Percentiles rank a stretch among this genome's conserved stretches.
phyloP scores from a whole-genome alignment of 2,329 filamentous ascomycete genomes.

The Microdochium bolleyi region DNA sequence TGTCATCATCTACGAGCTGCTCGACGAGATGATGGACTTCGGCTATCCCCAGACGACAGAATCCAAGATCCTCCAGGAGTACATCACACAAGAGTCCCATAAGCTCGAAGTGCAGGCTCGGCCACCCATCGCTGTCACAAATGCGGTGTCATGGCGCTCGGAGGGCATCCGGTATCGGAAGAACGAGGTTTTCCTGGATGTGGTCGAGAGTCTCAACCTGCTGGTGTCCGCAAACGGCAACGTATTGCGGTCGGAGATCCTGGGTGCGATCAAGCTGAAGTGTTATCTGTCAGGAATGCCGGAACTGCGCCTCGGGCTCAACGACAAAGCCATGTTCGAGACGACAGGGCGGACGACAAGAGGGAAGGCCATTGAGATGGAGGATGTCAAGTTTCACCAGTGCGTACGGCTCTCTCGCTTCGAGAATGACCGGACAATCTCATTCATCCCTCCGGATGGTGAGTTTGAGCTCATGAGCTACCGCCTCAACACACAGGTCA shows the following conservation, averaged over 20 bases:
- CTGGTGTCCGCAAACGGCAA: conserved; percentile 92
- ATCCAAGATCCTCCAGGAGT: conserved; percentile 96
- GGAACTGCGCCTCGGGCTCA: conserved; percentile 84
- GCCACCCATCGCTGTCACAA: conserved; percentile 95
- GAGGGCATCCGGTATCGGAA: conserved; percentile 98
- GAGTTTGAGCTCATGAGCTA: conserved; percentile 99
- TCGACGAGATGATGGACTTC: conserved; percentile 99
- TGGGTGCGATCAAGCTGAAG: conserved; percentile 99
- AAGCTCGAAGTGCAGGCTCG: conserved; percentile 95
- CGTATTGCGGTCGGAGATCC: conserved; percentile 89
- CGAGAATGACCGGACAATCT: conserved; percentile 97
- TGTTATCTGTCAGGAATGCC: conserved; percentile 99
- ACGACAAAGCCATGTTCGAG: conserved; percentile 99
- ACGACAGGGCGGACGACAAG: conserved; percentile 88
- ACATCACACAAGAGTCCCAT: conserved; percentile 98
- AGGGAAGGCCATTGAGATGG: conserved; percentile 98
- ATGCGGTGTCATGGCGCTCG: conserved; percentile 95
- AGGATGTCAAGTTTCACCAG: conserved; percentile 99
- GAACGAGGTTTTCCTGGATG: conserved; percentile 98
- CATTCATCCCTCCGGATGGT: conserved; percentile 95
- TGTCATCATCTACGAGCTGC: conserved; percentile 95
- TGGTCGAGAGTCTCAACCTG: conserved; percentile 92
- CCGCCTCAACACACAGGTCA: conserved; percentile 95
- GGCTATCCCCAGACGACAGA: conserved; percentile 98
- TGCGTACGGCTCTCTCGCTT: conserved; percentile 93